Evolutionary conservation across 2,329 filamentous ascomycete genomes (phyloP).

Genomic region (Ophiosphaerella korrae): DNA sequence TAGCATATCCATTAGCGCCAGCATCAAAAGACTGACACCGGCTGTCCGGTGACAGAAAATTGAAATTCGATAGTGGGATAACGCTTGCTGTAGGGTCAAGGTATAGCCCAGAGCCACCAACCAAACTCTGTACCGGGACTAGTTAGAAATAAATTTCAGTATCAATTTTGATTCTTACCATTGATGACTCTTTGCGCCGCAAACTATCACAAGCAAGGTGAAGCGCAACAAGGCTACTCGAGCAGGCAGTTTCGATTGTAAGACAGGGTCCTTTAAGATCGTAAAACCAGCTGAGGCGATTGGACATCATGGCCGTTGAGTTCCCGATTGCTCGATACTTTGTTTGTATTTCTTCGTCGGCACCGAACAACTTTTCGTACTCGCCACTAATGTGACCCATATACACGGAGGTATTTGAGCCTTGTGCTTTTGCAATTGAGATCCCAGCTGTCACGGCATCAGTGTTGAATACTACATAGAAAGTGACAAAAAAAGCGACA

Average conservation of each 20-base stretch:
- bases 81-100: too few species aligned
- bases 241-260: constrained; percentile 37
- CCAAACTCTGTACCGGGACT: too few species aligned
- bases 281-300: constrained; percentile 33
- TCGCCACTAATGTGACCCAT: constrained; percentile 20
- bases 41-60: constrained; percentile 21
- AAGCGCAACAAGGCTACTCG: constrained; percentile 25
- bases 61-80: background rate
- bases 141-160: too few species aligned
- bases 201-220: constrained; percentile 22
- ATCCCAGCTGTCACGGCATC: constrained; percentile 17
- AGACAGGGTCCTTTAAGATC: constrained; percentile 30
- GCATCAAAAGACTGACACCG: constrained; percentile 37
- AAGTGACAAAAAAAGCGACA: too few species aligned
- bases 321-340: constrained; percentile 12
- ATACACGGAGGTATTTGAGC: constrained; percentile 24
- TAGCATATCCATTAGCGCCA: constrained; percentile 31
- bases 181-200: too few species aligned
- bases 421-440: constrained; percentile 13
- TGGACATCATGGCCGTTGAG: constrained; percentile 17
- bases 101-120: too few species aligned
- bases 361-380: constrained; percentile 12
- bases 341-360: constrained; percentile 14
- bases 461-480: background rate
- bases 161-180: too few species aligned